Conservation (phyloP, 768 basidiomycete species). For the Termitomyces titanicus region DNA sequence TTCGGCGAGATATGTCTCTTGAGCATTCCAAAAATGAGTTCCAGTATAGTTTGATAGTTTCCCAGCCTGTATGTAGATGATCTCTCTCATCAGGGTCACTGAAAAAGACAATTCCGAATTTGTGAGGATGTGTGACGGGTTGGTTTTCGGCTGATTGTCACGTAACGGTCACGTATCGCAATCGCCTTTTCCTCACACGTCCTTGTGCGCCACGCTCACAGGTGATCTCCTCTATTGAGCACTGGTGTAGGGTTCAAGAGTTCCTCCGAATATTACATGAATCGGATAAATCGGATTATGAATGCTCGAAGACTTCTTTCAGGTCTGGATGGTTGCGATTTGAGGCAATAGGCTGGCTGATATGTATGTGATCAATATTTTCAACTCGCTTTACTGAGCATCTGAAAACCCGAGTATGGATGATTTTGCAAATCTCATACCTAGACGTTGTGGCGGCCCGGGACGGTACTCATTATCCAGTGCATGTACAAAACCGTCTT, state of each 20-base stretch:
- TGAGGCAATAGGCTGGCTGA: no score
- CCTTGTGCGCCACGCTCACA: background rate
- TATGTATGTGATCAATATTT: no score
- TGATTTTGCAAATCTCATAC: no score
- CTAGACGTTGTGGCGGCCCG: background rate
- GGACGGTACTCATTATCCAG: background rate
- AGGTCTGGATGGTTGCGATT: no score
- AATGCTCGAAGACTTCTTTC: no score
- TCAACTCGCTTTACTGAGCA: background rate
- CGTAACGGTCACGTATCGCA: conserved; percentile 3
- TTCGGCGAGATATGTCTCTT: conserved; percentile 62
- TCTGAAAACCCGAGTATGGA: no score
- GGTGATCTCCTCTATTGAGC: background rate
- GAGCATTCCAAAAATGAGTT: conserved; percentile 81
- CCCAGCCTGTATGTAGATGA: conserved; percentile 76
- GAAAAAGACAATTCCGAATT: no score
- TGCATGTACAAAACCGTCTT: no score
- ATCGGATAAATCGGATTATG: no score
- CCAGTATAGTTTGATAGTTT: conserved; percentile 62
- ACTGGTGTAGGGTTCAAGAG: background rate
- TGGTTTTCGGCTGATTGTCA: conserved; percentile 11
- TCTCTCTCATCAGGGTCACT: conserved; percentile 66
- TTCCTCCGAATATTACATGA: no score
- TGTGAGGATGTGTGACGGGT: no score
- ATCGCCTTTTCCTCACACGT: no score